phyloP scores from a whole-genome alignment of 179 eudicot species.

The Spinacia oleracea region DNA sequence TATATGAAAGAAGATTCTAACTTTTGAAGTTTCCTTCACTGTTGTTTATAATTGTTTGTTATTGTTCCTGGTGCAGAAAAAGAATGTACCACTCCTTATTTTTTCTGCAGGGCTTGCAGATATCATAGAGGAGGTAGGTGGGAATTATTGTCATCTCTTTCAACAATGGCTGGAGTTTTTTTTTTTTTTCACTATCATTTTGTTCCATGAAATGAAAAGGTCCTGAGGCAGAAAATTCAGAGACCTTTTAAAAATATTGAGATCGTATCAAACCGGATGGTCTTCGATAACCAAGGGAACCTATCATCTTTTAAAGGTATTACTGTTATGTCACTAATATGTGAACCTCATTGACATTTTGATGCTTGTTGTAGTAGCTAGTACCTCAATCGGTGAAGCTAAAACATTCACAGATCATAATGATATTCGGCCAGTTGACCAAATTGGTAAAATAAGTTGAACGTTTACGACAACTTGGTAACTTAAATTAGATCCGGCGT shows the following conservation, averaged over 20 bases:
- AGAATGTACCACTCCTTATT: slow-evolving; percentile 75
- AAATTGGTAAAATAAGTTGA: too few species aligned
- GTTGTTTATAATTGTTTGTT: slow-evolving; percentile 1
- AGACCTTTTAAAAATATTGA: slow-evolving; percentile 70
- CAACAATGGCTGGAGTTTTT: neutral
- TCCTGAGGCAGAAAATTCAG: slow-evolving; percentile 75
- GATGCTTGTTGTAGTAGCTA: slow-evolving; percentile 9
- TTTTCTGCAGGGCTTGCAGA: slow-evolving; percentile 97
- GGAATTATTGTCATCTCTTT: neutral
- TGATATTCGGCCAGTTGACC: too few species aligned
- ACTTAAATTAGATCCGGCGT: too few species aligned
- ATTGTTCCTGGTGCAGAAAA: slow-evolving; percentile 52
- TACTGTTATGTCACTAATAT: neutral
- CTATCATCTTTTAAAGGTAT: slow-evolving; percentile 79
- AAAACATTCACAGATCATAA: slow-evolving; percentile 6
- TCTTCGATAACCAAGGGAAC: slow-evolving; percentile 60
- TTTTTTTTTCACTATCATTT: slow-evolving; percentile 10
- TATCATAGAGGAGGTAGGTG: slow-evolving; percentile 79
- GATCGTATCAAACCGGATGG: slow-evolving; percentile 91
- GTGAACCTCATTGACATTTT: slow-evolving; percentile 19
- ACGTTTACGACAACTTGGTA: too few species aligned
- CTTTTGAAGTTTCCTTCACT: neutral
- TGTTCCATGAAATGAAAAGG: slow-evolving; percentile 45
- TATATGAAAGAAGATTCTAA: neutral
- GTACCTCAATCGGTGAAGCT: too few species aligned